These are phyloP conservation scores for Magnusiomyces fungicola DNA, from an alignment of 1,139 yeast species.

Conservation along the genomic window DNA sequence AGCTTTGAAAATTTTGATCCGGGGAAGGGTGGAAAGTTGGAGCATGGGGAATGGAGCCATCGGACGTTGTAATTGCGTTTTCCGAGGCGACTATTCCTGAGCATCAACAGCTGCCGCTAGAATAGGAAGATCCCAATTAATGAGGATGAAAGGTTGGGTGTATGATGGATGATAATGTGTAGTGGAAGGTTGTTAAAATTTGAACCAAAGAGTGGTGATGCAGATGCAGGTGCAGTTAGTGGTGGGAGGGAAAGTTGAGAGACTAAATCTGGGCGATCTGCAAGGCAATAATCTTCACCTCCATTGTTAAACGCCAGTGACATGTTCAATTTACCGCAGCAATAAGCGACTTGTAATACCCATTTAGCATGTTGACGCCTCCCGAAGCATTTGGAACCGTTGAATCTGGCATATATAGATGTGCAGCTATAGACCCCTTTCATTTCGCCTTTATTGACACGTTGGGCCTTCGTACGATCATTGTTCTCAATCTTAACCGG, in stretches of 20 bases:
- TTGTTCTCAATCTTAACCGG: constrained; percentile 51
- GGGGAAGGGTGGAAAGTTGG: background rate
- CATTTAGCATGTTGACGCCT: constrained; percentile 42
- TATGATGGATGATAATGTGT: background rate
- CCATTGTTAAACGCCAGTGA: too few relatives aligned
- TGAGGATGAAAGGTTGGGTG: too few relatives aligned
- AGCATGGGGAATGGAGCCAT: background rate
- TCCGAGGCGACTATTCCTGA: background rate
- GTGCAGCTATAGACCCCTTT: constrained; percentile 51
- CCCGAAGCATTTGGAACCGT: constrained; percentile 58
- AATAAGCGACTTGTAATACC: too few relatives aligned
- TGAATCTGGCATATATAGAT: constrained; percentile 52
- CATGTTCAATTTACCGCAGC: too few relatives aligned
- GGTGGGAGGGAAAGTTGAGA: too few relatives aligned
- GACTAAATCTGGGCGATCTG: too few relatives aligned
- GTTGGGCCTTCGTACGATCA: constrained; percentile 62
- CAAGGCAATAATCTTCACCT: too few relatives aligned
- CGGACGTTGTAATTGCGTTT: background rate
- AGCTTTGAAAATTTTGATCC: background rate
- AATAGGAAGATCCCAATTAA: too few relatives aligned
- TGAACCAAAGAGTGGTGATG: too few relatives aligned
- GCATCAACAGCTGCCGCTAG: constrained; percentile 1
- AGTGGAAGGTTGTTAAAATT: background rate
- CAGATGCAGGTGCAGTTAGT: too few relatives aligned
- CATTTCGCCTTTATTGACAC: constrained; percentile 74